Percentiles rank a stretch among this genome's conserved stretches.
phyloP scores from a whole-genome alignment of 2,329 filamentous ascomycete genomes.

The Trichocomaceae sp. region DNA sequence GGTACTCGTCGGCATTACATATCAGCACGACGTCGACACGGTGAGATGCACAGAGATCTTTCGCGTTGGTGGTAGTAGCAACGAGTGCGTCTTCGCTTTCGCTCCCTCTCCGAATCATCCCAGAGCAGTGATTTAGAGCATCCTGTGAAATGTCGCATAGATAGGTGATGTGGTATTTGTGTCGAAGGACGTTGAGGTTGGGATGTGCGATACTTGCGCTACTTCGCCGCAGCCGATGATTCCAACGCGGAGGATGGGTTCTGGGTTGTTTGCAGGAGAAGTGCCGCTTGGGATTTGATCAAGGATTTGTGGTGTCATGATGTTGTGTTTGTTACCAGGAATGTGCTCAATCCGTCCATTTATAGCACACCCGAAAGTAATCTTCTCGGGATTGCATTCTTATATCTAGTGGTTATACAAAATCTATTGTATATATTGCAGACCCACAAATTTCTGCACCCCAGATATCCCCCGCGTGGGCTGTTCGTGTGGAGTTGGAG shows the following conservation, averaged over 20 bases:
- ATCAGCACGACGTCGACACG: constrained; percentile 49
- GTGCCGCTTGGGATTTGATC: background rate
- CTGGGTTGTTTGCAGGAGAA: background rate
- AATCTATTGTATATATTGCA: background rate
- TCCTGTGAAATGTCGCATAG: constrained; percentile 49
- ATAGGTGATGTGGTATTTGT: constrained; percentile 42
- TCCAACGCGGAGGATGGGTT: constrained; percentile 26
- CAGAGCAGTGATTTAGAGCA: constrained; percentile 34
- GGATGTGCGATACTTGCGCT: constrained; percentile 47
- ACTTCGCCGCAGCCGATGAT: constrained; percentile 47
- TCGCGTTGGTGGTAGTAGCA: constrained; percentile 31
- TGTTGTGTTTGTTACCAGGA: background rate
- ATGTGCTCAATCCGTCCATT: background rate
- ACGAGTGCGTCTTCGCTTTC: constrained; percentile 20
- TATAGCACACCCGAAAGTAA: background rate
- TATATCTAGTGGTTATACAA: background rate
- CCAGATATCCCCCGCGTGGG: background rate
- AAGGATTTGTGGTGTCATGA: background rate
- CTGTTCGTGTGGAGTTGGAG: background rate
- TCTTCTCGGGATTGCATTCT: background rate
- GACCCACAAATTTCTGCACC: background rate
- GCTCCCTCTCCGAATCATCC: constrained; percentile 1
- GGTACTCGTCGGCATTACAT: constrained; percentile 45
- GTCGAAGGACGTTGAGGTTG: constrained; percentile 40
- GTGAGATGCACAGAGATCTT: constrained; percentile 38